Base-by-base conservation (phyloP, 495 filamentous ascomycete species). In the Daldinia decipiens region DNA sequence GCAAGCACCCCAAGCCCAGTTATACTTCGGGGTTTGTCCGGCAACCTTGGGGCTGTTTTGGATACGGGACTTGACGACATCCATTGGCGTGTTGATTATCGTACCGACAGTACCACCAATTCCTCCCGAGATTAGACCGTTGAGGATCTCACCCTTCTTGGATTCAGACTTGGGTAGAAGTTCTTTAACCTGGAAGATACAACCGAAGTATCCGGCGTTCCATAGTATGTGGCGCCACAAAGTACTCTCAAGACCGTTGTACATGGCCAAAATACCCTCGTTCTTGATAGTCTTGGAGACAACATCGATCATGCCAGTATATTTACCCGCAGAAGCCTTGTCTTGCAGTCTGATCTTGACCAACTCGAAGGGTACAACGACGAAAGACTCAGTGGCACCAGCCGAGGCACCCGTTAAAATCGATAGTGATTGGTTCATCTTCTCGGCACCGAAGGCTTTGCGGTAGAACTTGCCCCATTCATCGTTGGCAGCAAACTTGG, bases 401-500 rank as follows among this genome's bases (percentile, higher is more conserved):
- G 95, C 95, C 17, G 93, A 92, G 26, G 95, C 95, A 60, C 95
- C 95, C 38, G 95, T 99, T 38, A 99, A 86, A 68, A 95, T 85
- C 2, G 95, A 95, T 58, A 99, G 87, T 9, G 87, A 84, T 79
- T 98, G 95, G 65, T 87, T 98, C 89, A 97, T 95, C 82, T 97
- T 91, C 51, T 88, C 79, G 32, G 88, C 84, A 59, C 92, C 92
- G 79, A 99, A 98, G 40, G 89, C 76, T 60, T 88, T 88, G 62
- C 91, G 91, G 85, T 95, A 99, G 81, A 97, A 87, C 79, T 90
- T 87, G 69, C 95, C 95, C 95, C 95, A 99, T 79, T 93, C 90
- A 78, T 99, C 96, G 81, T 99, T 99, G 78, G 95, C 96, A 56
- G 95, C 95, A 82, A 99, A 98, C 80, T 99, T 99, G 82, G 92